Evolutionary conservation across 257 asterid genomes (phyloP).

Genomic region (Echites panduratus): DNA sequence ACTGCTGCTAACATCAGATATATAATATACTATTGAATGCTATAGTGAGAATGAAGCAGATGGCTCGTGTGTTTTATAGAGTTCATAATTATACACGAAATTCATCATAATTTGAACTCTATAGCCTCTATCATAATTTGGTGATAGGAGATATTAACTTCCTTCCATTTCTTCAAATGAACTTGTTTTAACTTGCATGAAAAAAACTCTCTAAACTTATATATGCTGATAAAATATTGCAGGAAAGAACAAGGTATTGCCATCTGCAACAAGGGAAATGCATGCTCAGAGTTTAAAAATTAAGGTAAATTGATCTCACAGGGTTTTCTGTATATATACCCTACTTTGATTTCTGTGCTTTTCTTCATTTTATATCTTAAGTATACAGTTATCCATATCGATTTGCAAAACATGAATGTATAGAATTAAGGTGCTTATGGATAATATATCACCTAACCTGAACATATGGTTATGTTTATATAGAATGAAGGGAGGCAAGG

Average conservation of each 20-base stretch:
- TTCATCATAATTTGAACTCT: too few species aligned
- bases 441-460: not conserved
- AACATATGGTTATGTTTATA: not conserved
- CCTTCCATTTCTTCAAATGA: too few species aligned
- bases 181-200: not conserved
- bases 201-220: not conserved
- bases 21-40: too few species aligned
- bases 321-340: not conserved
- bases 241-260: constrained; percentile 3
- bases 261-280: not conserved
- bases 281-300: constrained; percentile 1
- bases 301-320: constrained; percentile 6
- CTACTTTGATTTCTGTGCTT: too few species aligned
- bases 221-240: not conserved
- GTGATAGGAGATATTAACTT: too few species aligned
- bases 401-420: too few species aligned
- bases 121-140: too few species aligned
- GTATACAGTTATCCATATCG: too few species aligned
- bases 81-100: too few species aligned
- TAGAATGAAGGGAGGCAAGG: constrained; percentile 25
- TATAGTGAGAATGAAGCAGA: too few species aligned
- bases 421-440: not conserved
- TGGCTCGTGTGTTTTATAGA: too few species aligned
- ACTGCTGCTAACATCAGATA: too few species aligned
- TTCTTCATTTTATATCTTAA: not conserved